Base-by-base conservation (phyloP, 108 stramenopile species). In the Seminavis robusta region DNA sequence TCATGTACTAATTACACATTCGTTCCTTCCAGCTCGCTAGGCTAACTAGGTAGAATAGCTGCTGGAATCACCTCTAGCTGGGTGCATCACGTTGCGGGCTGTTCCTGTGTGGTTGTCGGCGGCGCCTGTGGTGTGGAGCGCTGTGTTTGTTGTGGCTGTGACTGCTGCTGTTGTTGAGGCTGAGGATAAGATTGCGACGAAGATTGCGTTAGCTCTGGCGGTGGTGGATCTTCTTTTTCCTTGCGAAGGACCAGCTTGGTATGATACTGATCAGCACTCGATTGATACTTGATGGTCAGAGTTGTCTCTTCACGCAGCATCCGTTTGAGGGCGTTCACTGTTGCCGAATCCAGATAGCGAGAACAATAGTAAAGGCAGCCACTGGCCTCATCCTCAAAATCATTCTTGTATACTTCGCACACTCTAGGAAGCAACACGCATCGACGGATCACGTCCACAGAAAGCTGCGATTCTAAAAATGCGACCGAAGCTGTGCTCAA, bases 351-450 rank as follows among this genome's bases (percentile, higher is more conserved):
- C 33, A 94, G 52, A 47, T 76, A 84, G 5, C 39, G 48, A 24
- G 89, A 24, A 36, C 80, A 73, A 42, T 63, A 74, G 1, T 67
- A 70, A 19, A 94, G 72, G 41, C 70, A 75, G 16, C 54, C 49
- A 29, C 65, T 32, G 11, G 59, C 59, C 17, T 83, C 79, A 15
- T 77, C 84, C 36, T 59, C 64, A 70, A 90, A 94, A 51, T 94
- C 90, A 59, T 71, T 64, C 20, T 79, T 67, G 63, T 81, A 92
- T n/a, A 90, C 72, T 41, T 92, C 89, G 40, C 86, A 88, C 1
- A 92, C 80, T 63, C 90, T 87, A 16, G 94, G 94, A 15, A 95
- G 36, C 1, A 84, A 55, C 0, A 92, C 67, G 3, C 59, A 49
- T 24, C 79, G 46, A 45, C 77, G 82, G 16, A 51, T 66, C 6